Conservation (phyloP, 192 early-diverging fungal species). For the Umbelopsis sp. region DNA sequence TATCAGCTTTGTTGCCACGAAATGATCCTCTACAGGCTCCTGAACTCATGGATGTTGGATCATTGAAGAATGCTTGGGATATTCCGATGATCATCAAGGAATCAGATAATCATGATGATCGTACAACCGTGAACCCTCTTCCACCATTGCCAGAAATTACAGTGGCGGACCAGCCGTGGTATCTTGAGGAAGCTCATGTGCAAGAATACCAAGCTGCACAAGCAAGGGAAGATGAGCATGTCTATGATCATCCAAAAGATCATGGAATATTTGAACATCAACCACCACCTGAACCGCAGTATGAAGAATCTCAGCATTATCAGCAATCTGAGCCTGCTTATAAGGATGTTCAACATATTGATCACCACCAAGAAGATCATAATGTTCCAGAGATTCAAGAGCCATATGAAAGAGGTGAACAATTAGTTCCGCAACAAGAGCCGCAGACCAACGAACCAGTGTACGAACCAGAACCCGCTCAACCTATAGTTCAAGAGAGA, state of each 20-base stretch:
- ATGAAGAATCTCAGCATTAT: too few species aligned
- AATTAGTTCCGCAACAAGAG: background rate
- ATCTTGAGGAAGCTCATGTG: background rate
- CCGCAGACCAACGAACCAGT: background rate
- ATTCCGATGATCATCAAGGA: conserved; percentile 4
- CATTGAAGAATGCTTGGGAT: conserved; percentile 31
- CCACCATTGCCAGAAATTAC: conserved; percentile 26
- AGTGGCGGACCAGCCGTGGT: background rate
- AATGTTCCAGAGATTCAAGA: background rate
- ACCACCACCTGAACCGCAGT: too few species aligned
- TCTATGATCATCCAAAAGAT: background rate
- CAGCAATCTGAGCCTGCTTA: too few species aligned
- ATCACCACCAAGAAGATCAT: background rate
- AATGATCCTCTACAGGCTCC: conserved; percentile 6
- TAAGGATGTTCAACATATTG: too few species aligned
- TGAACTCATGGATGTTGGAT: background rate
- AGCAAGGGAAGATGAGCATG: background rate
- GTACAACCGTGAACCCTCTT: conserved; percentile 19
- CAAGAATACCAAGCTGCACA: background rate
- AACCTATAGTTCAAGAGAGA: background rate
- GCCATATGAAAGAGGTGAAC: background rate
- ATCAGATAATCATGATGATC: conserved; percentile 4
- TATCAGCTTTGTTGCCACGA: background rate
- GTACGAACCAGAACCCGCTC: background rate
- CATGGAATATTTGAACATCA: background rate